Evolutionary conservation across 495 filamentous ascomycete genomes (phyloP), one percentile per base, ranked within the genome.

Genomic region (Aspergillus asperescens): DNA sequence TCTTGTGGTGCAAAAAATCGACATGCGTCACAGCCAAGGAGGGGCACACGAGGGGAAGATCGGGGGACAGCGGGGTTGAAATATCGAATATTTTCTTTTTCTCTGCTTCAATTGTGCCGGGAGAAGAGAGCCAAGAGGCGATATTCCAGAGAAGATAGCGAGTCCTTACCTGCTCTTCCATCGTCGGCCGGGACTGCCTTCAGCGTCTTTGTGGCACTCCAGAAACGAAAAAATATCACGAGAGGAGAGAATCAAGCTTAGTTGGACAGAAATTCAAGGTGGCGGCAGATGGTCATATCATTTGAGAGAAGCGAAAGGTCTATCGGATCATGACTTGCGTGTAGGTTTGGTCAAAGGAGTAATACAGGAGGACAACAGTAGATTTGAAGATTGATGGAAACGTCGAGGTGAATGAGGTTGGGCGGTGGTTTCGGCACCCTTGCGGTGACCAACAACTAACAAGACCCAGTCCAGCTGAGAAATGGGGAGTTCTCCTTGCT

Each of bases 141-240:
- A 13, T 12, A 31, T 15, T 40, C 32, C 29, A 8, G 16, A 16
- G 31, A 34, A 47, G 41, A 25, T 48, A 46, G 32, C 52, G 39
- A 29, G 31, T 23, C 32, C 67, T 62, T 57, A 77, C 74, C 72
- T 77, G 74, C 61, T 74, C 74, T 70, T 75, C 74, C 74, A 77
- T 77, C 62, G 69, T 77, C 67, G 64, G 67, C 64, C 70, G 66
- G 57, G 55, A 60, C 65, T 73, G 69, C 68, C 66, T 69, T 65
- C 58, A 53, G 60, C 63, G 51, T 47, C 51, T 56, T 61, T 35
- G 58, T 15, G 16, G 27, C 59, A 62, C 43, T 54, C 57, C 62
- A 35, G 51, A 64, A 61, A 56, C 55, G 51, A 57, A 56, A 51
- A 54, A 47, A 35, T 52, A 46, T 57, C 55, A 49, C 52, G 51